Evolutionary conservation across 306 rosid genomes (phyloP).

Genomic region (Cicer pinnatifidum): DNA sequence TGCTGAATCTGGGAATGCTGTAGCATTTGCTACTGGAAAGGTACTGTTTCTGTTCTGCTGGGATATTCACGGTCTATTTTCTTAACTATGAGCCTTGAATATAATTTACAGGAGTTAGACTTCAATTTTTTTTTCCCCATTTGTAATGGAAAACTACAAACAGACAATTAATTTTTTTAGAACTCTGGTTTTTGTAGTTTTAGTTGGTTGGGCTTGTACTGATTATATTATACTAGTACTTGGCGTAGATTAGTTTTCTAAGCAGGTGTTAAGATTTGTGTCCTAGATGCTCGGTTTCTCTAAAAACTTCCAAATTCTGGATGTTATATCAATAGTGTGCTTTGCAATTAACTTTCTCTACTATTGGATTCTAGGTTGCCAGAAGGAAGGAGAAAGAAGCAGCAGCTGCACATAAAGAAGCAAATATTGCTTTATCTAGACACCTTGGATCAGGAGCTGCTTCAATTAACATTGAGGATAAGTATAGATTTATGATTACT

Average conservation of each 20-base stretch:
- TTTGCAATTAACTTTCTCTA: constrained; percentile 20
- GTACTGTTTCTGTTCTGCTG: constrained; percentile 44
- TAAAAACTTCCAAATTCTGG: constrained; percentile 5
- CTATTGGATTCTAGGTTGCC: constrained; percentile 61
- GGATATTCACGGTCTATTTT: constrained; percentile 11
- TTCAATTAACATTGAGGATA: constrained; percentile 74
- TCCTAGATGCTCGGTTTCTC: not conserved
- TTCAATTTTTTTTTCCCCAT: not conserved
- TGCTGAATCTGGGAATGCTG: constrained; percentile 69
- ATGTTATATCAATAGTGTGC: not conserved
- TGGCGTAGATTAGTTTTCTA: constrained; percentile 18
- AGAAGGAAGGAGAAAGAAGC: constrained; percentile 92
- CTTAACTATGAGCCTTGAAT: not conserved
- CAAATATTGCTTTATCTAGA: constrained; percentile 62
- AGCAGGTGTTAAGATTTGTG: constrained; percentile 1
- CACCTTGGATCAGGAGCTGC: constrained; percentile 56
- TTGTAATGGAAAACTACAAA: not conserved
- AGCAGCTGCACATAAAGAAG: constrained; percentile 80
- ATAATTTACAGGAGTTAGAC: constrained; percentile 1
- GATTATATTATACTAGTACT: not conserved
- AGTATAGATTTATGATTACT: constrained; percentile 77
- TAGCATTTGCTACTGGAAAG: constrained; percentile 82
- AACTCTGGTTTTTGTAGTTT: not conserved
- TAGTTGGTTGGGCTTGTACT: constrained; percentile 15
- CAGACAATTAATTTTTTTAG: not conserved